Evolutionary conservation across 768 basidiomycete genomes (phyloP).

Genomic region (Tricholoma matsutake): DNA sequence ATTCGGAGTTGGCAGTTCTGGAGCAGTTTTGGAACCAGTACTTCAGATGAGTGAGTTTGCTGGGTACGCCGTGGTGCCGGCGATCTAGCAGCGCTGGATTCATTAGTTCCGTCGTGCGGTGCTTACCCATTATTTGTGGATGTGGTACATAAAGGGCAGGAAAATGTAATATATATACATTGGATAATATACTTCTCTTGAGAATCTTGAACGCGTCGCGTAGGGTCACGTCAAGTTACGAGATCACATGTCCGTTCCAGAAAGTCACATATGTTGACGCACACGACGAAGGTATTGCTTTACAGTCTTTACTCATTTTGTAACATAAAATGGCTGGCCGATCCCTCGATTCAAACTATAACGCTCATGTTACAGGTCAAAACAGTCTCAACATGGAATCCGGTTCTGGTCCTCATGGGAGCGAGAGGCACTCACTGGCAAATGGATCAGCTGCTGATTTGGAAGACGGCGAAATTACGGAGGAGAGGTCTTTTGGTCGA

Average conservation of each 20-base stretch:
- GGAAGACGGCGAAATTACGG: constrained; percentile 20
- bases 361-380: neutral
- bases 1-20: constrained; percentile 16
- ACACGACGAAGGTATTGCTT: neutral
- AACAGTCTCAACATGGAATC: neutral
- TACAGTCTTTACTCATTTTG: neutral
- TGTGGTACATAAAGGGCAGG: neutral
- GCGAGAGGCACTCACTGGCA: neutral
- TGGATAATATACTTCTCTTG: neutral
- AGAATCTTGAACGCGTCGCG: neutral
- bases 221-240: neutral
- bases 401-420: neutral
- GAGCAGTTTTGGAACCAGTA: constrained; percentile 18
- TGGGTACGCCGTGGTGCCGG: neutral
- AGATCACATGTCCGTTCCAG: neutral
- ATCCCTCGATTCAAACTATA: neutral
- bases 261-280: neutral
- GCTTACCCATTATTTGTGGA: neutral
- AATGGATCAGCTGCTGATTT: constrained; percentile 6
- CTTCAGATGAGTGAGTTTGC: constrained; percentile 6
- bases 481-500: constrained; percentile 3
- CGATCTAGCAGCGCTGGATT: neutral
- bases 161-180: neutral
- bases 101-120: neutral
- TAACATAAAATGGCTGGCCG: neutral